Conservation (phyloP, 495 filamentous ascomycete genomes). For the Parathielavia appendiculata region DNA sequence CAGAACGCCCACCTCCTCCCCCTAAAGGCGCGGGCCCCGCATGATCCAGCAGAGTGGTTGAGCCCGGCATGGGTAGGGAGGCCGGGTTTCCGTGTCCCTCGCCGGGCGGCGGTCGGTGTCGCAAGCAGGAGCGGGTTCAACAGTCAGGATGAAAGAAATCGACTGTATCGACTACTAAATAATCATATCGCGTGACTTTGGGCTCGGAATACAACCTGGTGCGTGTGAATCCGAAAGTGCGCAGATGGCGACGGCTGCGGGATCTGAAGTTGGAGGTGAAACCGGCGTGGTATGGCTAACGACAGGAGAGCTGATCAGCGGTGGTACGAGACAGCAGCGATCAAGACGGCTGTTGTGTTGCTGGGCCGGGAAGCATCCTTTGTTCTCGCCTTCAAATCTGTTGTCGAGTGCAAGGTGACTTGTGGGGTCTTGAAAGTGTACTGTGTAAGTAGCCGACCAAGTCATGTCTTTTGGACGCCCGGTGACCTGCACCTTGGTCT, state of each 20-base stretch:
- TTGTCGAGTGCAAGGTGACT: neutral
- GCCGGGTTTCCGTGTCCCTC: neutral
- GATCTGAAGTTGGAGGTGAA: neutral
- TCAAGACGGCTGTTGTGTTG: neutral
- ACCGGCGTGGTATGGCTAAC: neutral
- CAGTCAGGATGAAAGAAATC: neutral
- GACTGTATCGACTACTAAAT: neutral
- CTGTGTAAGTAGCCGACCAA: neutral
- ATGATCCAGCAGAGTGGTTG: conserved; percentile 21
- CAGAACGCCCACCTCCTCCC: neutral
- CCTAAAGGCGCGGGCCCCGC: conserved; percentile 12
- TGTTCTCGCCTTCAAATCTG: neutral
- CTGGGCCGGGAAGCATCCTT: neutral
- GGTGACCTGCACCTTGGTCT: no score
- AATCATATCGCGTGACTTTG: neutral
- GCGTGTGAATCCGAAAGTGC: neutral
- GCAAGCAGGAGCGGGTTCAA: neutral
- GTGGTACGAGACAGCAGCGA: neutral
- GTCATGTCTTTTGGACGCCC: no score
- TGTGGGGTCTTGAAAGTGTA: neutral
- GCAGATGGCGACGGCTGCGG: neutral
- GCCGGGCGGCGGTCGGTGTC: neutral
- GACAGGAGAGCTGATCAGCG: no score
- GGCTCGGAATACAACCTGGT: neutral
- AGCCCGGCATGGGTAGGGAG: conserved; percentile 21